A percentile compares a stretch with the other conserved stretches of the same genome.
Evolutionary conservation across 202 grass and related monocot species (phyloP).

Genomic region (Panicum hallii): DNA sequence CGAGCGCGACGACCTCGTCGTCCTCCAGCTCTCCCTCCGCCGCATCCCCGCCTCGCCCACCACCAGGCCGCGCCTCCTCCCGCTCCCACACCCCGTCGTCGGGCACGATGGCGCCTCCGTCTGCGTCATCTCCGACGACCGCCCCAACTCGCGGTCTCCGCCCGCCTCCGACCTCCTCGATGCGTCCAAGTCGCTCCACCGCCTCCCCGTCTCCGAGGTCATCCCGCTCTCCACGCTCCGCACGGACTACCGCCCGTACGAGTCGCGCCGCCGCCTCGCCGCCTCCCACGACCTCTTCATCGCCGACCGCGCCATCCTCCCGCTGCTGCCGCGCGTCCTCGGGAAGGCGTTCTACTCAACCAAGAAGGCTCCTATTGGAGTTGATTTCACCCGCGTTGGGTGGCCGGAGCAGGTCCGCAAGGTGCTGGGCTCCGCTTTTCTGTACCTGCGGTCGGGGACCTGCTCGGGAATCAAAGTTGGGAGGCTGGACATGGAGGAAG

Average conservation of each 20-base stretch:
- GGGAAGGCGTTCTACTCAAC: slow-evolving; percentile 85
- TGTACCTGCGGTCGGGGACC: slow-evolving; percentile 70
- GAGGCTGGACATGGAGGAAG: slow-evolving; percentile 75
- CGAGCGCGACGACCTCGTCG: slow-evolving; percentile 74
- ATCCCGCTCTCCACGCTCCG: slow-evolving; percentile 71
- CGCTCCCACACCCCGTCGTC: slow-evolving; percentile 64
- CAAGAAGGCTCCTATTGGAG: slow-evolving; percentile 78
- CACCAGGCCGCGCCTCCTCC: slow-evolving; percentile 60
- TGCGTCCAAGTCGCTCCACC: slow-evolving; percentile 45
- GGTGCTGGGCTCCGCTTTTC: slow-evolving; percentile 61
- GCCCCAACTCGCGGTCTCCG: slow-evolving; percentile 41
- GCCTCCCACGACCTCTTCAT: slow-evolving; percentile 86
- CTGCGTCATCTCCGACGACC: slow-evolving; percentile 78
- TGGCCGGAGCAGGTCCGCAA: slow-evolving; percentile 82
- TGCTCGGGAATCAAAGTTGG: slow-evolving; percentile 74
- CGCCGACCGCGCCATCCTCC: slow-evolving; percentile 80
- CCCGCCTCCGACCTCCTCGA: slow-evolving; percentile 49
- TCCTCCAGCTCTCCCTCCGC: slow-evolving; percentile 72
- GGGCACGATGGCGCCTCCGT: slow-evolving; percentile 49
- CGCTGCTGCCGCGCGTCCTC: slow-evolving; percentile 79
- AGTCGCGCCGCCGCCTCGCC: slow-evolving; percentile 77
- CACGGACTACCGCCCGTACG: slow-evolving; percentile 75
- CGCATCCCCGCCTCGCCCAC: slow-evolving; percentile 52
- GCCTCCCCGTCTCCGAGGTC: slow-evolving; percentile 63
- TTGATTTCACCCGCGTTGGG: slow-evolving; percentile 68